Base-by-base conservation (phyloP, 2,329 filamentous ascomycete genomes). In the Didymella exigua region DNA sequence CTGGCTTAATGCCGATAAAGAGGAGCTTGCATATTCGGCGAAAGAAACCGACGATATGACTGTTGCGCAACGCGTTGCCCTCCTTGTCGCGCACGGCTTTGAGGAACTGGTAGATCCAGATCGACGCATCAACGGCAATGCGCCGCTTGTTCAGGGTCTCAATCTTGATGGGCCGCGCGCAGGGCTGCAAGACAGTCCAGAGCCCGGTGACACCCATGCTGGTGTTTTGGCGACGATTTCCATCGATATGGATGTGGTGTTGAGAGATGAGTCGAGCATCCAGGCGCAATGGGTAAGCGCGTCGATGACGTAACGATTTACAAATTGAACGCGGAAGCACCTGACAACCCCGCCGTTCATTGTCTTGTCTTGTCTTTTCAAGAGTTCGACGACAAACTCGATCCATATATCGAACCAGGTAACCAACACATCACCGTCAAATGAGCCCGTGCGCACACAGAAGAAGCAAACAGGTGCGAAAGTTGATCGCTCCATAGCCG, bases 91-190 rank as follows among this genome's bases (percentile, higher is more conserved):
- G 93, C 10, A 99, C 95, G 9, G 96, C 95, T 79, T 99, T 99
- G 67, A 99, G 86, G 71, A 99, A 99, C 73, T 99, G 95, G 81
- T 99, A 99, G 67, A 99, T 98, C 95, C 95, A 99, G 73, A 99
- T 99, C 11, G 93, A 97, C 54, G 96, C 95, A 78, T 99, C 95
- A 63, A 99, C 91, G 41, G 95, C 96, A 44, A 99, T 89, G 14
- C 95, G 91, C 78, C 96, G 97, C 66, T 90, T 91, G 75, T 98
- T 98, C 57, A 99, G 86, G 13, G 93, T 96, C 67, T 96, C 93
- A 67, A 99, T 89, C 76, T 96, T 97, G 60, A 96, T 96, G 18
- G 95, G 96, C 31, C 95, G 89, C 42, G 95, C 95, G 73, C 92
- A 97, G 40, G 95, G 95, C 77, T 96, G 91, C 62, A 98, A 82